Percentiles rank a stretch among this genome's conserved stretches.
Evolutionary conservation across 1,139 yeast genomes (phyloP).

Genomic region (Kodamaea arcana): DNA sequence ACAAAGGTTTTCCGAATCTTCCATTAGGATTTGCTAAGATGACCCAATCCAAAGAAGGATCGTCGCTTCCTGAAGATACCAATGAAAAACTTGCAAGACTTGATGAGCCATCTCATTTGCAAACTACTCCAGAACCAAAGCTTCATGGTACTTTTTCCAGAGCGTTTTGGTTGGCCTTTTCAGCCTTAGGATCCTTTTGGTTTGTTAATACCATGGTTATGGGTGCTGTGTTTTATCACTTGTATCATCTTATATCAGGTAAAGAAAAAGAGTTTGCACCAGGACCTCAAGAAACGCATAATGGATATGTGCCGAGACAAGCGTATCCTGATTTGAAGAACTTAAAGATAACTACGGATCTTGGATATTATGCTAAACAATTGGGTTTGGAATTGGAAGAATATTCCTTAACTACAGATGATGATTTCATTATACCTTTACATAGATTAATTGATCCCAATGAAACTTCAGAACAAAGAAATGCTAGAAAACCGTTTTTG

Average conservation of each 20-base stretch:
- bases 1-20: no score
- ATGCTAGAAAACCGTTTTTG: conserved; percentile 54
- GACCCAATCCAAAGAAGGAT: no score
- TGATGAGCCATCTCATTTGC: neutral
- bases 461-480: conserved; percentile 28
- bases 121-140: neutral
- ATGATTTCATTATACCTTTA: conserved; percentile 67
- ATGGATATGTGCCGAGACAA: conserved; percentile 23
- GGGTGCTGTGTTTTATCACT: conserved; percentile 28
- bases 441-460: conserved; percentile 60
- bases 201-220: conserved; percentile 23
- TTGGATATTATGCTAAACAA: conserved; percentile 62
- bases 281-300: conserved; percentile 11
- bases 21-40: no score
- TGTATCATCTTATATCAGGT: conserved; percentile 22
- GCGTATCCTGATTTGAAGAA: conserved; percentile 29
- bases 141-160: conserved; percentile 14
- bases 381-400: conserved; percentile 58
- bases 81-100: no score
- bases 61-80: no score
- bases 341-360: conserved; percentile 33
- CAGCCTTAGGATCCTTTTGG: conserved; percentile 26
- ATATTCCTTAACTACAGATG: conserved; percentile 64
- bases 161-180: conserved; percentile 19
- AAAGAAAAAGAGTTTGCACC: conserved; percentile 16